Conservation (phyloP, 352 stramenopile species). For the Pythium rhizo-oryzae region DNA sequence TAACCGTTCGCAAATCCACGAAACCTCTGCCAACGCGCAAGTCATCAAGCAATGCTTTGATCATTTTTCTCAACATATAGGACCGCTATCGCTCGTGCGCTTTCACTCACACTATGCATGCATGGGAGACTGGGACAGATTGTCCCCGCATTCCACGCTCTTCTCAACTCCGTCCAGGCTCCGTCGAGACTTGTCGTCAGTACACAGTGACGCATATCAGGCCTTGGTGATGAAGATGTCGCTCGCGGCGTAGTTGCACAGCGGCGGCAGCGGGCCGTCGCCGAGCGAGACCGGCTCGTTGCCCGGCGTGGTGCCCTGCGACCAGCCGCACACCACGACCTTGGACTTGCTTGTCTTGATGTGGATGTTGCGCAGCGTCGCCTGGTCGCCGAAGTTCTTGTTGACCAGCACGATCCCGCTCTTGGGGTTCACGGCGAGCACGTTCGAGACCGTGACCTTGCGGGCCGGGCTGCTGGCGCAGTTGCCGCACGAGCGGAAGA, state of each 20-base stretch:
- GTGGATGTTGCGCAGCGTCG: slow-evolving; percentile 31
- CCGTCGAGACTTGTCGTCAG: no score
- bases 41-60: no score
- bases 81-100: no score
- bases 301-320: slow-evolving; percentile 1
- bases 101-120: no score
- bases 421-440: slow-evolving; percentile 32
- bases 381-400: slow-evolving; percentile 34
- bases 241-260: slow-evolving; percentile 12
- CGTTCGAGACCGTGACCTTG: slow-evolving; percentile 33
- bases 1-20: neutral
- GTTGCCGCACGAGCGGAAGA: slow-evolving; percentile 39
- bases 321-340: slow-evolving; percentile 19
- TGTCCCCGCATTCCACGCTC: no score
- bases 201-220: no score
- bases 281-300: slow-evolving; percentile 17
- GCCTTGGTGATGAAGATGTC: slow-evolving; percentile 12
- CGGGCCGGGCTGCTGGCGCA: slow-evolving; percentile 28
- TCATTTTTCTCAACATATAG: no score
- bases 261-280: neutral
- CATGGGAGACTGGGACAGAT: no score
- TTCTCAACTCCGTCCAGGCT: no score
- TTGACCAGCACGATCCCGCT: slow-evolving; percentile 35
- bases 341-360: slow-evolving; percentile 29
- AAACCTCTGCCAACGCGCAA: no score